Conservation (phyloP, 441 rosid genomes). For the Bruguiera hainesii region DNA sequence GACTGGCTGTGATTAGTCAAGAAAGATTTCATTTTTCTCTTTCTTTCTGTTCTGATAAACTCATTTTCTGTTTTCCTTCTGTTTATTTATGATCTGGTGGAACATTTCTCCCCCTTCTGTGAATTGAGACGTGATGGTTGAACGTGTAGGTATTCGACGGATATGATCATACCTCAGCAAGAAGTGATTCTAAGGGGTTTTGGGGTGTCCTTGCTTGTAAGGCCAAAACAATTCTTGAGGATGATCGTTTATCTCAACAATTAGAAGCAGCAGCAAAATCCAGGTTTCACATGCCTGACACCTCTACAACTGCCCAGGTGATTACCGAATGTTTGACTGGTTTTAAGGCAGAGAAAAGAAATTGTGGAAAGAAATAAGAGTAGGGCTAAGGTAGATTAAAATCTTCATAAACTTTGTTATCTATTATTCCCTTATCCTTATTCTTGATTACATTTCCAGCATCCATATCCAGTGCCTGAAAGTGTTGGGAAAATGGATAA, state of each 20-base stretch:
- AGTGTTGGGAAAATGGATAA: conserved; percentile 52
- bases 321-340: conserved; percentile 7
- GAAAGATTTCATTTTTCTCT: no score
- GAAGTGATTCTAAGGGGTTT: conserved; percentile 62
- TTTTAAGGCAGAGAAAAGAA: neutral
- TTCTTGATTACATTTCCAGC: conserved; percentile 26
- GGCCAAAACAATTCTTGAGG: conserved; percentile 92
- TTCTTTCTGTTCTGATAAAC: neutral
- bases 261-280: conserved; percentile 29
- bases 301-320: conserved; percentile 43
- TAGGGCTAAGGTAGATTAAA: neutral
- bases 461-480: conserved; percentile 32
- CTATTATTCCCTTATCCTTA: neutral
- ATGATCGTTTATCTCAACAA: conserved; percentile 46
- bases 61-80: conserved; percentile 1
- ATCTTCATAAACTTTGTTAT: neutral
- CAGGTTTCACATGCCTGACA: conserved; percentile 36
- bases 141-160: conserved; percentile 61
- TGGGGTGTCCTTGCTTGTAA: conserved; percentile 96
- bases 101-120: neutral
- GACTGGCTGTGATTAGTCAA: no score
- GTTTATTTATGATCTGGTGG: neutral
- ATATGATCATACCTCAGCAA: conserved; percentile 41
- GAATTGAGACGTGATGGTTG: conserved; percentile 9
- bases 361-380: neutral